These are phyloP conservation scores for Penicillium sp. DNA, from an alignment of 2,329 filamentous ascomycete species.

Conservation along the genomic window DNA sequence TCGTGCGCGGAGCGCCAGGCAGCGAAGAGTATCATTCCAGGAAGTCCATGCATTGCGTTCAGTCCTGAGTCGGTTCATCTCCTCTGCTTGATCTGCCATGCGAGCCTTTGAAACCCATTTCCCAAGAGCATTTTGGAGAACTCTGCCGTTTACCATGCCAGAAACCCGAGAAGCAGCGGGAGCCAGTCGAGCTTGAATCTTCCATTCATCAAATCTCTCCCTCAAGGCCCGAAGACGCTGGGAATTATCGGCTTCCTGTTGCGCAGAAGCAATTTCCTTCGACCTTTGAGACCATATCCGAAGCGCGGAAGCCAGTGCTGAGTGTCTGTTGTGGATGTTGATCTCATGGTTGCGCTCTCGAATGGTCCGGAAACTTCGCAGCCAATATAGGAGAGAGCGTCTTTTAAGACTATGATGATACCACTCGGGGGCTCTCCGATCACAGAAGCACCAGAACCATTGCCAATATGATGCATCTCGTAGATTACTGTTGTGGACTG, in stretches of 20 bases:
- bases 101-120: conserved; percentile 48
- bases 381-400: conserved; percentile 40
- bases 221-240: conserved; percentile 33
- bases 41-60: conserved; percentile 54
- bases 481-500: conserved; percentile 28
- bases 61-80: conserved; percentile 50
- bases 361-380: conserved; percentile 37
- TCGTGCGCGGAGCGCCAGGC: conserved; percentile 47
- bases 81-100: conserved; percentile 46
- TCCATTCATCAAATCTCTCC: conserved; percentile 42
- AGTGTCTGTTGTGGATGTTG: conserved; percentile 28
- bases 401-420: conserved; percentile 40
- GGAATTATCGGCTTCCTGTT: conserved; percentile 30
- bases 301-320: conserved; percentile 27
- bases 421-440: conserved; percentile 42
- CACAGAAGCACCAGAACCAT: conserved; percentile 45
- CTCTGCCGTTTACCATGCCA: conserved; percentile 42
- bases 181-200: conserved; percentile 38
- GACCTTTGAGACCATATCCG: conserved; percentile 34
- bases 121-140: conserved; percentile 45
- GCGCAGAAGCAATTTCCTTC: conserved; percentile 23
- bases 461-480: conserved; percentile 36
- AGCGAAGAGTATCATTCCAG: conserved; percentile 59
- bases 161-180: conserved; percentile 42
- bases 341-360: conserved; percentile 39